These are phyloP conservation scores for Bryum argenteum DNA, from an alignment of 225 moss, liverwort and hornwort species.

Conservation along the genomic window DNA sequence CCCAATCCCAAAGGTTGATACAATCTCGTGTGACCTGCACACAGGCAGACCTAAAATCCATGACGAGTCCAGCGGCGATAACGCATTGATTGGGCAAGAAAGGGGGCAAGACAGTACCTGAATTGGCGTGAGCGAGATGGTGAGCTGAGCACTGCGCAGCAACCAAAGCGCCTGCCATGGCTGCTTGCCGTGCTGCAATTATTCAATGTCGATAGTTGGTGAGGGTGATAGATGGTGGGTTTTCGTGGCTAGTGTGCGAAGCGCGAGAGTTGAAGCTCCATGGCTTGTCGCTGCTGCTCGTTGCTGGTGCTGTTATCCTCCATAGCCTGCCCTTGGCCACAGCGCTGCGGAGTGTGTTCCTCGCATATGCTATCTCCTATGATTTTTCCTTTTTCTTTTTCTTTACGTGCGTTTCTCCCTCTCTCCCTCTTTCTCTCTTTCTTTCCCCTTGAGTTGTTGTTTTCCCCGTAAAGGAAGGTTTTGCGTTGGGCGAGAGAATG, in stretches of 20 bases:
- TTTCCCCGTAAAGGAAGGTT: background rate
- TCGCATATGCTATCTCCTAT: background rate
- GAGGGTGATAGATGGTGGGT: no score
- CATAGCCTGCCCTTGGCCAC: background rate
- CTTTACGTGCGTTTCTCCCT: no score
- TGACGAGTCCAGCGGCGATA: background rate
- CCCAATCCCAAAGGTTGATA: no score
- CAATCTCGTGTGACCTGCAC: no score
- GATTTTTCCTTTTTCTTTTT: background rate
- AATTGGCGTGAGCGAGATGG: conserved; percentile 12
- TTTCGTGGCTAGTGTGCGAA: background rate
- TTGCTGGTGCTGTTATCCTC: conserved; percentile 20
- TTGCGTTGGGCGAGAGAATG: background rate
- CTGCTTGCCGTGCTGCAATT: background rate
- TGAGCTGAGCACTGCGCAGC: conserved; percentile 23
- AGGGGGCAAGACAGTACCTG: background rate
- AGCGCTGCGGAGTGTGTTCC: background rate
- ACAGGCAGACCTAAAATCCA: no score
- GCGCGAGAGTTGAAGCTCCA: conserved; percentile 26
- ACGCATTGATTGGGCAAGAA: no score
- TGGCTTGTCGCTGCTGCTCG: conserved; percentile 5
- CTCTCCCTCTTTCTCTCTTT: background rate
- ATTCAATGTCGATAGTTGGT: background rate
- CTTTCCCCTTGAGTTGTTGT: background rate
- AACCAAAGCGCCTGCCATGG: conserved; percentile 27